Evolutionary conservation across 257 asterid genomes (phyloP).

Genomic region (Rehmannia glutinosa): DNA sequence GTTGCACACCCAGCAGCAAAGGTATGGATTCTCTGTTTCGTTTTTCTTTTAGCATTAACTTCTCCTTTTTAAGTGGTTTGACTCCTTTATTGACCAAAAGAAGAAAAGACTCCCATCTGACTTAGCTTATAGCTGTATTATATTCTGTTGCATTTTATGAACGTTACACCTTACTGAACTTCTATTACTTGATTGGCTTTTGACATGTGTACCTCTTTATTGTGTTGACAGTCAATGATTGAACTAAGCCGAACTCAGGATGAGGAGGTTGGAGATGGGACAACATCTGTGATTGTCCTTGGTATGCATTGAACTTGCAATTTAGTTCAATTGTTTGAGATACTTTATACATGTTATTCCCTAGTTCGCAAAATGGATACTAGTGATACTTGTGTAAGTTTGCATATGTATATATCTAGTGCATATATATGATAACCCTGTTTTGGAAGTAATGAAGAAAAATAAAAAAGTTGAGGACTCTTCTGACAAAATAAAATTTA

Average conservation of each 20-base stretch:
- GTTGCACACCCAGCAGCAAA: conserved; percentile 98
- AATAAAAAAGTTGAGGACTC: too few relatives aligned
- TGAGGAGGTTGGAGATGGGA: conserved; percentile 99
- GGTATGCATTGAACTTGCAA: conserved; percentile 41
- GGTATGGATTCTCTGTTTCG: conserved; percentile 29
- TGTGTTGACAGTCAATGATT: conserved; percentile 82
- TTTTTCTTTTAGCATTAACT: neutral
- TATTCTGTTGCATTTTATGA: neutral
- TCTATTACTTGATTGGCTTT: conserved; percentile 10
- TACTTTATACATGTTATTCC: neutral
- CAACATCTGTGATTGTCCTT: conserved; percentile 94
- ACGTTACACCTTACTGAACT: neutral
- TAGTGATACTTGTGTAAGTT: neutral
- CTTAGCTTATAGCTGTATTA: neutral
- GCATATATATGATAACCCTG: neutral
- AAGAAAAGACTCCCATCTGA: neutral
- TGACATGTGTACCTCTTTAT: conserved; percentile 11
- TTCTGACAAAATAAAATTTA: too few relatives aligned
- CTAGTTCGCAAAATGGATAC: neutral
- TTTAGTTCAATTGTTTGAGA: conserved; percentile 10
- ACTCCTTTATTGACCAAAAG: neutral
- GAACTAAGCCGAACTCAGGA: conserved; percentile 99
- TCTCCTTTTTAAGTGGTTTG: neutral
- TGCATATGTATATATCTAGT: neutral
- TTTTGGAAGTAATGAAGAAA: too few relatives aligned